Conservation (phyloP, 768 basidiomycete genomes). For the Auricularia heimuer region DNA sequence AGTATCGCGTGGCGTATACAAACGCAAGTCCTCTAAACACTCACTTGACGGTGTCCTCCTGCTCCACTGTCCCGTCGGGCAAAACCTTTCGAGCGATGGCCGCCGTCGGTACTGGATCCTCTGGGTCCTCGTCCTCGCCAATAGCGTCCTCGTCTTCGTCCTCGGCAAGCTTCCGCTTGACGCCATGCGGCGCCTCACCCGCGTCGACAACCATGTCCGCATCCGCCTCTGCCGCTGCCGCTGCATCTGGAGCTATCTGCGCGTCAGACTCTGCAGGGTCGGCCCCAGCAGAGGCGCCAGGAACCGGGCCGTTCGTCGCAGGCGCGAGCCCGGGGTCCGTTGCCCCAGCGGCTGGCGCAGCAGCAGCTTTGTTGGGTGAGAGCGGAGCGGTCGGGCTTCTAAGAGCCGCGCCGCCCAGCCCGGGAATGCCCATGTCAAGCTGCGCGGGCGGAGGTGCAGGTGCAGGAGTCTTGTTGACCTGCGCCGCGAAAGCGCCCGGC, state of each 20-base stretch:
- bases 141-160: constrained; percentile 39
- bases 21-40: neutral
- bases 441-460: constrained; percentile 11
- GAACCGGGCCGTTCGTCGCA: neutral
- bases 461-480: neutral
- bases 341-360: neutral
- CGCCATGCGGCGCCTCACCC: constrained; percentile 20
- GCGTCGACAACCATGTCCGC: constrained; percentile 6
- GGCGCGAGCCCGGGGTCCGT: neutral
- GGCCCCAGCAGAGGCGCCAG: constrained; percentile 7
- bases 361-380: neutral
- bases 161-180: constrained; percentile 41
- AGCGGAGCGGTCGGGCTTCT: neutral
- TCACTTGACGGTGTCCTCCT: constrained; percentile 86
- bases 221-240: constrained; percentile 17
- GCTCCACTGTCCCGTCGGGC: constrained; percentile 87
- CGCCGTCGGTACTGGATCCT: constrained; percentile 26
- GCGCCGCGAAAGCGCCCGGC: constrained; percentile 9
- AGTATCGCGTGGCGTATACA: constrained; percentile 8
- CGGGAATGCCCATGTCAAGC: constrained; percentile 17
- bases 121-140: constrained; percentile 27
- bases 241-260: constrained; percentile 5
- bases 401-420: constrained; percentile 5
- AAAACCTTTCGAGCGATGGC: constrained; percentile 65
- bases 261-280: constrained; percentile 9